Conservation (phyloP, 148 eudicot genomes). For the Nyssa sinensis region DNA sequence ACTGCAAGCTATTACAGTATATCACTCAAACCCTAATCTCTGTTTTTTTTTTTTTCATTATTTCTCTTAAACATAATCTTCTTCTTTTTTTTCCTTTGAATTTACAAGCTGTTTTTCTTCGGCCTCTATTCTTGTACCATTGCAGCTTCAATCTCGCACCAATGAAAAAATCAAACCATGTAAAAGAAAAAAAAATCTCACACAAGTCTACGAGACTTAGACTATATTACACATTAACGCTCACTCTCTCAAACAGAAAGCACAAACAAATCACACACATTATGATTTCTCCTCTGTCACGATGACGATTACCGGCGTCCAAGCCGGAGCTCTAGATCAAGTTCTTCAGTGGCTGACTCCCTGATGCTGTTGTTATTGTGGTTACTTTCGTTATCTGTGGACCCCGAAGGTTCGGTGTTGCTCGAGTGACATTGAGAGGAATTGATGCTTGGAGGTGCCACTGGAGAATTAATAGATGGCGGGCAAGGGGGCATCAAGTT, state of each 20-base stretch:
- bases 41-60: constrained; percentile 8
- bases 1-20: constrained; percentile 22
- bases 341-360: constrained; percentile 22
- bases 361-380: not conserved
- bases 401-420: constrained; percentile 26
- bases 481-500: constrained; percentile 7
- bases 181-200: not conserved
- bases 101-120: not conserved
- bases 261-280: not conserved
- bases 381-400: not conserved
- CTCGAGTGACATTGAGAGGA: constrained; percentile 22
- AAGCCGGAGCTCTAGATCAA: constrained; percentile 44
- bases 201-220: not conserved
- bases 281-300: not conserved
- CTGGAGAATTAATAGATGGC: constrained; percentile 6
- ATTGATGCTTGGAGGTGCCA: constrained; percentile 9
- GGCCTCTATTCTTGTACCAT: not conserved
- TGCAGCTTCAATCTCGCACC: constrained; percentile 4
- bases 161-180: constrained; percentile 18
- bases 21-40: constrained; percentile 14
- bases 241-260: constrained; percentile 8
- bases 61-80: not conserved
- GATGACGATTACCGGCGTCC: constrained; percentile 20
- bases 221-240: not conserved
- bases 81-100: not conserved